phyloP scores from a whole-genome alignment of 345 rosid species.

The Lumnitzera littorea region DNA sequence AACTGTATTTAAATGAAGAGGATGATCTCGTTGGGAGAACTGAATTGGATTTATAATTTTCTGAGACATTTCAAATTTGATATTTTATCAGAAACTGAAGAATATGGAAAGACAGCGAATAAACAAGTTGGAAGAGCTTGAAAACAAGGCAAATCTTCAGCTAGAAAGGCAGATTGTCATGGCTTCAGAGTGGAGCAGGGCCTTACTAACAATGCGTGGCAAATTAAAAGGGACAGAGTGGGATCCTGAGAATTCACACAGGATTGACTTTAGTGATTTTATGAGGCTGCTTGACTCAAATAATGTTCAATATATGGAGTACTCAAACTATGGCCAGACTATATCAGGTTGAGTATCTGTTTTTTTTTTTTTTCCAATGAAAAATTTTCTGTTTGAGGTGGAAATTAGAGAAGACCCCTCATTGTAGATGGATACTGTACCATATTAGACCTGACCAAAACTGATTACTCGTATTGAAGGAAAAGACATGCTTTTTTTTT shows the following conservation, averaged over 20 bases:
- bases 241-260: slow-evolving; percentile 78
- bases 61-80: background rate
- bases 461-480: too few relatives aligned
- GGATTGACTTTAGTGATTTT: slow-evolving; percentile 75
- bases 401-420: too few relatives aligned
- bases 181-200: slow-evolving; percentile 90
- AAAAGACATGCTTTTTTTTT: too few relatives aligned
- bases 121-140: slow-evolving; percentile 58
- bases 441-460: too few relatives aligned
- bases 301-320: slow-evolving; percentile 84
- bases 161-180: slow-evolving; percentile 87
- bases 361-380: background rate
- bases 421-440: too few relatives aligned
- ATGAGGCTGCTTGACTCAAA: slow-evolving; percentile 67
- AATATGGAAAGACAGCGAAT: slow-evolving; percentile 65
- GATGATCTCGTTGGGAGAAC: too few relatives aligned
- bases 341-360: slow-evolving; percentile 48
- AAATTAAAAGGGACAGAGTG: slow-evolving; percentile 83
- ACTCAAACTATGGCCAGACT: slow-evolving; percentile 77
- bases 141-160: slow-evolving; percentile 68
- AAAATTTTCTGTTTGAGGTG: background rate
- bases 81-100: slow-evolving; percentile 42
- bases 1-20: too few relatives aligned
- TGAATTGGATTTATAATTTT: background rate
- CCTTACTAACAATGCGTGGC: slow-evolving; percentile 58